A percentile compares a stretch with the other conserved stretches of the same genome.
These are phyloP conservation scores for Clarireedia monteithiana DNA, from an alignment of 2,329 filamentous ascomycete genomes.

Conservation along the genomic window DNA sequence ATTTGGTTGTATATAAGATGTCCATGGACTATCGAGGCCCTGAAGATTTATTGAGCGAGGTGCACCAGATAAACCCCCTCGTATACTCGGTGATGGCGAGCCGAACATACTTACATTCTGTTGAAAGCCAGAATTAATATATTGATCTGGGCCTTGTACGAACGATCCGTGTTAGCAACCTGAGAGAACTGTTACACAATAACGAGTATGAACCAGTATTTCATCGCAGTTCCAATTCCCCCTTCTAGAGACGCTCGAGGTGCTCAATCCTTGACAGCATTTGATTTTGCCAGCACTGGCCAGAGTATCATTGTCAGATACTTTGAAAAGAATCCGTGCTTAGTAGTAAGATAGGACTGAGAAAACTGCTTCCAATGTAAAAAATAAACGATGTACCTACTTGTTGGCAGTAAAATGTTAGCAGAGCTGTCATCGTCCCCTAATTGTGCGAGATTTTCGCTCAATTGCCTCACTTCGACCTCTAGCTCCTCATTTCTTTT, in stretches of 20 bases:
- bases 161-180: not conserved
- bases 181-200: not conserved
- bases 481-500: constrained; percentile 47
- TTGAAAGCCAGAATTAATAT: not conserved
- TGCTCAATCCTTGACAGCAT: no score
- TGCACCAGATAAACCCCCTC: not conserved
- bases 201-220: no score
- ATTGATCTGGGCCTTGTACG: not conserved
- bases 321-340: no score
- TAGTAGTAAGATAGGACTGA: no score
- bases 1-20: not conserved
- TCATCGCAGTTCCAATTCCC: no score
- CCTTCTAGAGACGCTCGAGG: no score
- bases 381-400: not conserved
- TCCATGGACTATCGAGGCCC: not conserved
- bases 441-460: constrained; percentile 15
- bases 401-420: not conserved
- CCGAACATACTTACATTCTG: not conserved
- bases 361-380: no score
- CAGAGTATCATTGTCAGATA: not conserved
- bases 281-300: not conserved
- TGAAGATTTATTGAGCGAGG: not conserved
- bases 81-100: not conserved
- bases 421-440: constrained; percentile 10
- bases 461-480: constrained; percentile 36